phyloP scores from a whole-genome alignment of 2,329 filamentous ascomycete species.

The Pseudogymnoascus sp. region DNA sequence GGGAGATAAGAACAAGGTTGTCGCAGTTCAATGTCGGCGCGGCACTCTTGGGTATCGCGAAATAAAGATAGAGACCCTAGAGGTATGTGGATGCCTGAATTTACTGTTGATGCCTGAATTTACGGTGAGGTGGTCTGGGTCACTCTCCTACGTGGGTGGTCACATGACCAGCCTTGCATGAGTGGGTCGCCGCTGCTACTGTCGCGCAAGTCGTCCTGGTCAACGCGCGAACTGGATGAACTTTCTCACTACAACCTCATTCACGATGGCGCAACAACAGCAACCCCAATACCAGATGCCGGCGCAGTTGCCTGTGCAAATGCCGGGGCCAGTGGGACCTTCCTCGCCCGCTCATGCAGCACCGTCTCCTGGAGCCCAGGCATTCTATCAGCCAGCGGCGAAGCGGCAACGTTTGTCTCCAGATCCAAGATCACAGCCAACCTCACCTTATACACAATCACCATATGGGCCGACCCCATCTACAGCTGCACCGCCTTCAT shows the following conservation, averaged over 20 bases:
- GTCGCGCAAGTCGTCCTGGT: background rate
- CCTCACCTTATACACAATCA: slow-evolving; percentile 52
- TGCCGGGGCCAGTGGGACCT: slow-evolving; percentile 41
- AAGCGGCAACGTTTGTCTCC: slow-evolving; percentile 69
- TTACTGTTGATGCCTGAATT: too few relatives aligned
- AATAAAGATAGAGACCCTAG: background rate
- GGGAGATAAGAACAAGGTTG: background rate
- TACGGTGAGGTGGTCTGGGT: too few relatives aligned
- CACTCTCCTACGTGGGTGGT: background rate
- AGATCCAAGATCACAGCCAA: slow-evolving; percentile 59
- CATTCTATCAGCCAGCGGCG: slow-evolving; percentile 56
- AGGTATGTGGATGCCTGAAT: background rate
- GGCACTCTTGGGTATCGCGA: background rate
- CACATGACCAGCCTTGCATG: slow-evolving; percentile 3
- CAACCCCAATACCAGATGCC: slow-evolving; percentile 22
- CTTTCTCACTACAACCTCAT: background rate
- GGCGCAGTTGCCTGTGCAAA: slow-evolving; percentile 20
- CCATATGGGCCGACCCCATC: slow-evolving; percentile 43
- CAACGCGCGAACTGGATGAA: background rate
- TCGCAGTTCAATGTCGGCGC: background rate
- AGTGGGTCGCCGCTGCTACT: background rate
- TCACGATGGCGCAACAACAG: slow-evolving; percentile 30
- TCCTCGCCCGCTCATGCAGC: slow-evolving; percentile 58
- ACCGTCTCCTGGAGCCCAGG: slow-evolving; percentile 53
- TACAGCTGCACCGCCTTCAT: slow-evolving; percentile 23